A percentile compares a stretch with the other conserved stretches of the same genome.
Conservation (phyloP, 177 flowering plant genomes). For the Vitis hybrid region DNA sequence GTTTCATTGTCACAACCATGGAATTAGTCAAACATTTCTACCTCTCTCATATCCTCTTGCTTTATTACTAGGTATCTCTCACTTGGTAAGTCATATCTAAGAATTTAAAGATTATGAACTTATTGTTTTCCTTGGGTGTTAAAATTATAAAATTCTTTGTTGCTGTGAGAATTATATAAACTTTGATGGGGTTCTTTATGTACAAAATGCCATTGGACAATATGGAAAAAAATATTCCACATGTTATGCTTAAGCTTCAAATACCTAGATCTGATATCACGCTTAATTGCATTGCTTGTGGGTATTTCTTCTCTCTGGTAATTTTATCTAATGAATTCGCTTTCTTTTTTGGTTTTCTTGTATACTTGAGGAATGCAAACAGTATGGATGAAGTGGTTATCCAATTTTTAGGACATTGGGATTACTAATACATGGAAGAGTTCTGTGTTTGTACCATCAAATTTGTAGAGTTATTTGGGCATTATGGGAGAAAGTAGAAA, state of each 20-base stretch:
- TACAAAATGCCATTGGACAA: neutral
- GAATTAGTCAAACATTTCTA: conserved; percentile 27
- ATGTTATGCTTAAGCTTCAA: neutral
- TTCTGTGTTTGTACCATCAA: too few relatives aligned
- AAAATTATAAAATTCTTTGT: neutral
- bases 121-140: neutral
- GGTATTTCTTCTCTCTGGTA: neutral
- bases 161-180: neutral
- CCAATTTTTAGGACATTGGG: too few relatives aligned
- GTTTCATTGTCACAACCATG: conserved; percentile 85
- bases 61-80: conserved; percentile 20
- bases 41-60: conserved; percentile 6
- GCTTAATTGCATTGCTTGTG: neutral
- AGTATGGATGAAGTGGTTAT: too few relatives aligned
- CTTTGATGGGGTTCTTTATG: neutral
- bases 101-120: neutral
- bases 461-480: too few relatives aligned
- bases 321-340: neutral
- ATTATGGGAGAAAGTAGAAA: too few relatives aligned
- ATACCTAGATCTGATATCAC: neutral
- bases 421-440: too few relatives aligned
- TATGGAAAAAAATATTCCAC: too few relatives aligned
- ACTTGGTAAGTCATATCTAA: neutral
- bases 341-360: neutral
- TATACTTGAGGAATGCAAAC: neutral